These are phyloP conservation scores for Plantago elongata DNA, from an alignment of 257 asterid species.

Conservation along the genomic window DNA sequence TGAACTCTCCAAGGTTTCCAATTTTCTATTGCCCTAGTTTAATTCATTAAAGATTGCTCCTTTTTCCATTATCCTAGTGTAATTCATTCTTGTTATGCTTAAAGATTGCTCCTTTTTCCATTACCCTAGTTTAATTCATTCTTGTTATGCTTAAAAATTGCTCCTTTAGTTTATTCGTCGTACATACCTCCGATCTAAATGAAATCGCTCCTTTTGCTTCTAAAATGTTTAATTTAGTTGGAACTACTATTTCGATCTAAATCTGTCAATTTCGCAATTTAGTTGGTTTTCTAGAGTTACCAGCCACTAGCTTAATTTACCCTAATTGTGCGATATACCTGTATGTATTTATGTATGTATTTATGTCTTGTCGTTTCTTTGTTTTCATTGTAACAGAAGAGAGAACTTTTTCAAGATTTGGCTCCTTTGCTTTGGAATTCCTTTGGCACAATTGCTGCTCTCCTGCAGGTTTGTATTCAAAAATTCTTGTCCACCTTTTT, in stretches of 20 bases:
- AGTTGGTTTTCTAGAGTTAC: background rate
- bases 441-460: constrained; percentile 89
- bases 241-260: too few relatives aligned
- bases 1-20: constrained; percentile 76
- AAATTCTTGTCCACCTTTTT: background rate
- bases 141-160: too few relatives aligned
- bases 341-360: constrained; percentile 1
- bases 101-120: too few relatives aligned
- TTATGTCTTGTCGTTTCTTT: constrained; percentile 25
- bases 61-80: too few relatives aligned
- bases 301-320: background rate
- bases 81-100: too few relatives aligned
- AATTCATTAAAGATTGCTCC: too few relatives aligned
- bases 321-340: background rate
- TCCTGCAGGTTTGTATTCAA: constrained; percentile 66
- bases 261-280: too few relatives aligned
- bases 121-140: too few relatives aligned
- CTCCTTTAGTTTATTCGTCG: too few relatives aligned
- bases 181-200: too few relatives aligned
- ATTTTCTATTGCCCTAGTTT: background rate
- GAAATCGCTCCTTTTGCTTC: too few relatives aligned
- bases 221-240: too few relatives aligned
- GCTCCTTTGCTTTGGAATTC: constrained; percentile 97
- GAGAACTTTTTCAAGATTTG: constrained; percentile 84
- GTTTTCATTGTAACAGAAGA: constrained; percentile 47